Conservation (phyloP, 768 basidiomycete species). For the Mycena floridula region DNA sequence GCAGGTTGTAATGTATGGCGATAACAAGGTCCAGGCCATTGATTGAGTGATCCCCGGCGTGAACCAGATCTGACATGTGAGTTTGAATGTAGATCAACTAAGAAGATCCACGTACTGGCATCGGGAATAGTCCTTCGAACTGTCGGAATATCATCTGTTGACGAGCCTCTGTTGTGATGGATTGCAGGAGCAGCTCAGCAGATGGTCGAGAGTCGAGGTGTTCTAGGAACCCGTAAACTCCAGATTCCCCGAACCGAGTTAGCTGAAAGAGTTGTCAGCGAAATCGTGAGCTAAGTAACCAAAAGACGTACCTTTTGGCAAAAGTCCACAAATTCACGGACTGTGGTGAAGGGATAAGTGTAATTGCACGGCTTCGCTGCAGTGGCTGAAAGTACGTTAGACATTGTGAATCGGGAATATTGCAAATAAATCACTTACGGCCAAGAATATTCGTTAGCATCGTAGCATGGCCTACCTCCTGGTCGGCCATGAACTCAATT, state of each 20-base stretch:
- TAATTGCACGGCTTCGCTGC: conserved; percentile 53
- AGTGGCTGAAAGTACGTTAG: conserved; percentile 16
- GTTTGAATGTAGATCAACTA: neutral
- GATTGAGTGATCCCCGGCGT: conserved; percentile 2
- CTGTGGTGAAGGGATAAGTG: conserved; percentile 46
- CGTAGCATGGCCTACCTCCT: conserved; percentile 57
- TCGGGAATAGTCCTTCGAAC: conserved; percentile 54
- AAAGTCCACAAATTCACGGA: conserved; percentile 56
- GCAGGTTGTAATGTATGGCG: conserved; percentile 18
- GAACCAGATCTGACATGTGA: neutral
- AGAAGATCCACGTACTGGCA: conserved; percentile 30
- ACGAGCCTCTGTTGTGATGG: conserved; percentile 55
- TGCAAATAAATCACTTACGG: too few relatives aligned
- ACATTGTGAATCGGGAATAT: too few relatives aligned
- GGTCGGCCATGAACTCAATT: conserved; percentile 58
- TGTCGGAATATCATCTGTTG: conserved; percentile 66
- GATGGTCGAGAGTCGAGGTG: conserved; percentile 53
- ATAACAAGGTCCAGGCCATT: conserved; percentile 2
- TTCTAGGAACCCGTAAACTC: conserved; percentile 59
- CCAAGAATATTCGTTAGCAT: conserved; percentile 44
- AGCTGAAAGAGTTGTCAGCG: conserved; percentile 16
- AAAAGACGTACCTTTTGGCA: conserved; percentile 50
- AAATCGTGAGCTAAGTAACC: conserved; percentile 12
- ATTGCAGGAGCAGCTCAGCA: conserved; percentile 46
- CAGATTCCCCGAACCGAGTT: conserved; percentile 51